Evolutionary conservation across 805 yeast genomes (phyloP), one percentile per base, ranked within the genome.

Genomic region (Saccharomyces kudriavzevii): DNA sequence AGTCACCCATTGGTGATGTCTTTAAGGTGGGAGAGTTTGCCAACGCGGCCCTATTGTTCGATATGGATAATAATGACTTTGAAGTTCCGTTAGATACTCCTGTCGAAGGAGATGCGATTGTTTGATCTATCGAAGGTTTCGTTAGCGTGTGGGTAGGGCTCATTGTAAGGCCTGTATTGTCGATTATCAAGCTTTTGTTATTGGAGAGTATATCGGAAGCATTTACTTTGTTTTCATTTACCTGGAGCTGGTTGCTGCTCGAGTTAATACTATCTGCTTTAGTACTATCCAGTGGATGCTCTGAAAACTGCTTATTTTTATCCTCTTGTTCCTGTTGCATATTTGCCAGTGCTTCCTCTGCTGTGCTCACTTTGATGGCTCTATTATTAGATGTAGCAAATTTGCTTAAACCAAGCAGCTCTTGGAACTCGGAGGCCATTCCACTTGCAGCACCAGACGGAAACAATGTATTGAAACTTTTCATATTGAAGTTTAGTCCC

Each of bases 381-480:
- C 60, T 60, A 54, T 54, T 59, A 55, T 50, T 58, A 27, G 56
- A 58, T 49, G 47, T 60, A 10, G 28, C 51, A 25, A 28, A 40
- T n/a, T 40, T 47, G 35, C 64, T 64, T 30, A 60, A 17, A 20
- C 64, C 65, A 24, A 65, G 49, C 10, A 67, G 46, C 40, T 67
- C 70, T 53, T 67, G 66, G 40, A 65, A 63, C 52, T 67, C 69
- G 49, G 66, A 67, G 2, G 65, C 62, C 5, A 67, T 61, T 53
- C 70, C 70, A 49, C 69, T 69, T 24, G 66, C 60, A 14, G 69
- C 69, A 6, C 67, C 69, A 1, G 68, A 64, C 22, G 69, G 67
- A 43, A 63, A 56, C 10, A 52, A 43, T 8, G 50, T 47, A 30
- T 47, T 28, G 14, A 52, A n/a, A 29, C 49, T 49, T 45, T 47